A percentile compares a stretch with the other conserved stretches of the same genome.
phyloP scores from a whole-genome alignment of 1,284 basidiomycete species.

The Polyporus tsugae region DNA sequence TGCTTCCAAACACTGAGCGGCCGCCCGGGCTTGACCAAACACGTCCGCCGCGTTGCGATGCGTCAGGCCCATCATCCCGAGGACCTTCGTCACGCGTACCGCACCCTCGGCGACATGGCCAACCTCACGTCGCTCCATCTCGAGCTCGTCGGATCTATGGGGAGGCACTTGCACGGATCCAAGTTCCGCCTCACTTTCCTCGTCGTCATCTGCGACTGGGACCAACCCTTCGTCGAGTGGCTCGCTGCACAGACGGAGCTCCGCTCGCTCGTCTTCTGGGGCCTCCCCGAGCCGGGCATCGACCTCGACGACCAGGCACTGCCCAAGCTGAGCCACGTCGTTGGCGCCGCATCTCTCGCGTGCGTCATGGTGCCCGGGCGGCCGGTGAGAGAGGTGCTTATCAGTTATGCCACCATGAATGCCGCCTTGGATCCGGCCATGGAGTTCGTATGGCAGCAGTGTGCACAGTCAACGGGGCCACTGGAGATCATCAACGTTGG shows the following conservation, averaged over 20 bases:
- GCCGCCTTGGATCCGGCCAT: background rate
- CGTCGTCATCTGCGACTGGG: background rate
- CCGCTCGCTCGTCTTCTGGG: constrained; percentile 2
- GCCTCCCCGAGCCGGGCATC: background rate
- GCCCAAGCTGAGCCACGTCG: constrained; percentile 1
- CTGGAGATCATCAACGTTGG: background rate
- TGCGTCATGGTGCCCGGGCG: background rate
- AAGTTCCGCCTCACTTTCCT: constrained; percentile 2
- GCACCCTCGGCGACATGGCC: background rate
- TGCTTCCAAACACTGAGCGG: background rate
- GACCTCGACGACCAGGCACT: background rate
- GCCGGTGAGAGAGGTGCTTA: background rate
- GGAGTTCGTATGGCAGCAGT: background rate
- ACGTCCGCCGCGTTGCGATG: background rate
- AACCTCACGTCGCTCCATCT: constrained; percentile 1
- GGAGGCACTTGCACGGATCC: background rate
- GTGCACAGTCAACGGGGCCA: background rate
- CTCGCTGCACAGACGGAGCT: background rate
- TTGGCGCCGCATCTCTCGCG: background rate
- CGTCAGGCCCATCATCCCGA: background rate
- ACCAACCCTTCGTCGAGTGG: background rate
- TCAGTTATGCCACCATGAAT: background rate
- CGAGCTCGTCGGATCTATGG: background rate
- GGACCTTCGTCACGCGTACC: background rate
- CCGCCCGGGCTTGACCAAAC: background rate